Conservation (phyloP, 345 rosid species). For the Theobroma cacao region DNA sequence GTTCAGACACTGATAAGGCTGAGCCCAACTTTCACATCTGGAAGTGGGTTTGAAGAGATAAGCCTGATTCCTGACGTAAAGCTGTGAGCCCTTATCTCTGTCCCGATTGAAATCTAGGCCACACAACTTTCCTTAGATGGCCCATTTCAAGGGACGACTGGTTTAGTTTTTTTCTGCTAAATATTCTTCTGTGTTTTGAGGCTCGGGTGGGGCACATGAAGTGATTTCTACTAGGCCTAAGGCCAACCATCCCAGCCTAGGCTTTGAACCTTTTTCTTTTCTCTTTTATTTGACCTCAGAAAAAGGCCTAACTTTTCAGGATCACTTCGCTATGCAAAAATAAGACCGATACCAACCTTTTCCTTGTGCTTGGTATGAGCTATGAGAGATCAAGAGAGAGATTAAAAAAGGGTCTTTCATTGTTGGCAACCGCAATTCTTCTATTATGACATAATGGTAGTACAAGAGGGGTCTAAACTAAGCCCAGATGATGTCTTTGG, state of each 20-base stretch:
- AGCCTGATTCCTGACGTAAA: background rate
- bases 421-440: too few species aligned
- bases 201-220: background rate
- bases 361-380: background rate
- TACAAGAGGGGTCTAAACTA: too few species aligned
- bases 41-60: background rate
- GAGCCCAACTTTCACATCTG: slow-evolving; percentile 8
- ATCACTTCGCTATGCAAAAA: too few species aligned
- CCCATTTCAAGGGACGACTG: background rate
- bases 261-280: background rate
- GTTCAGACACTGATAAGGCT: background rate
- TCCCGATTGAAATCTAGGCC: background rate
- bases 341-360: too few species aligned
- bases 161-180: background rate
- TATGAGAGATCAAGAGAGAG: too few species aligned
- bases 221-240: background rate
- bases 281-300: background rate
- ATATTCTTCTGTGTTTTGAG: background rate
- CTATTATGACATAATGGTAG: too few species aligned
- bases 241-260: background rate
- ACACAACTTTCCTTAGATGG: background rate
- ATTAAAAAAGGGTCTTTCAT: too few species aligned
- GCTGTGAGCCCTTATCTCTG: background rate
- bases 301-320: too few species aligned
- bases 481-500: too few species aligned